Evolutionary conservation across 768 basidiomycete genomes (phyloP), one percentile per base, ranked within the genome.

Genomic region (Rhodotorula diobovata): DNA sequence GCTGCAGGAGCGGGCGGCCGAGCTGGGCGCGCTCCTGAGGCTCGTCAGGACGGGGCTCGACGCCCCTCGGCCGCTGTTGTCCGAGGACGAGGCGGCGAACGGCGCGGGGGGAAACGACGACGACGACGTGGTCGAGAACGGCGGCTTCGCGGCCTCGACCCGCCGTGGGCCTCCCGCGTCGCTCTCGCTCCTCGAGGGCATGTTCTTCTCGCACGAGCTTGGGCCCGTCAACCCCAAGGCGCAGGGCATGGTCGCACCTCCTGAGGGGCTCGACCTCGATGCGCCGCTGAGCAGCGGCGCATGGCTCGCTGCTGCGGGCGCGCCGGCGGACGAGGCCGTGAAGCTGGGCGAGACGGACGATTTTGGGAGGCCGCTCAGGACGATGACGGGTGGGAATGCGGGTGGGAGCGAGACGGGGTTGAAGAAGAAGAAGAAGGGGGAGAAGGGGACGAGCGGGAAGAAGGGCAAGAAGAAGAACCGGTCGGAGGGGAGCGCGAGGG

Each of bases 231-330:
- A 89, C 14, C 72, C 81, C 1, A 82, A 83, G 66, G 95, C 95
- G 7, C 95, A 98, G 82, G 86, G 84, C 10, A 88, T 87, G 68
- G 89, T 98, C 1, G 85, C 86, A 11, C 75, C 91, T 4, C 96
- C 96, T 0, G 89, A 90, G 7, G 93, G 88, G 3, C 82, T 98
- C 43, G 87, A 97, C 80, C 84, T 98, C 9, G 91, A 96, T 71
- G 80, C 80, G 58, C 80, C 78, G 6, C 63, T 70, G 37, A 72
- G 71, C 16, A 75, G 74, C 11, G 45, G 67, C 11, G 75, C 77
- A 11, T 48, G 48, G 30, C n/a, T n/a, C n/a, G n/a, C n/a, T n/a
- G 74, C 68, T 2, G 58, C 39, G n/a, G 58, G 0, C 20, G 41
- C 9, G 39, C n/a, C 15, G 9, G 37, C 41, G 18, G 71, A 79